Evolutionary conservation across 257 asterid species (phyloP).

Genomic region (Nicotiana undulata): DNA sequence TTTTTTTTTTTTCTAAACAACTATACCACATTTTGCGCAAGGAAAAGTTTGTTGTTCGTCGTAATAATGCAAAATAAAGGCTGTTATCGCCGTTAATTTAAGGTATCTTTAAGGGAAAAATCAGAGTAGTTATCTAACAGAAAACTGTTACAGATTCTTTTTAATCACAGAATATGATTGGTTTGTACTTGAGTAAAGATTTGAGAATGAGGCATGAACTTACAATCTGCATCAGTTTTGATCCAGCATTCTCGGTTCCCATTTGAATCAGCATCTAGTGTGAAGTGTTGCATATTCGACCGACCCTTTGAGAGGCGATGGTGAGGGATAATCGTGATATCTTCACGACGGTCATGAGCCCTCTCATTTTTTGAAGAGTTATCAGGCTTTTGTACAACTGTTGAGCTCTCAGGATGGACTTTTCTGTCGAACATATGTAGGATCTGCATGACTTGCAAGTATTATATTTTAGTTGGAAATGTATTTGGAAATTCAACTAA

Average conservation of each 20-base stretch:
- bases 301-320: constrained; percentile 39
- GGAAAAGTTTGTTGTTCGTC: not conserved
- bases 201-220: constrained; percentile 22
- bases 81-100: not conserved
- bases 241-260: constrained; percentile 75
- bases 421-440: constrained; percentile 83
- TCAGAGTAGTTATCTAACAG: not conserved
- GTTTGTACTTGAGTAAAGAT: not conserved
- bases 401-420: constrained; percentile 85
- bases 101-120: not conserved
- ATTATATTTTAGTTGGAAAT: not conserved
- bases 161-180: not conserved
- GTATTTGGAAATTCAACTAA: not conserved
- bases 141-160: not conserved
- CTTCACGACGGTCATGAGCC: constrained; percentile 38
- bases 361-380: constrained; percentile 36
- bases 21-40: not conserved
- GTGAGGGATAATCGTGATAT: constrained; percentile 61
- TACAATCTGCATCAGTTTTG: constrained; percentile 91
- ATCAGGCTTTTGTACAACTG: constrained; percentile 20
- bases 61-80: not conserved
- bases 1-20: not conserved
- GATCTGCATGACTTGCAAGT: constrained; percentile 43
- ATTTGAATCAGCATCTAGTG: constrained; percentile 23
- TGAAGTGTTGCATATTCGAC: constrained; percentile 25